Base-by-base conservation (phyloP, 768 basidiomycete genomes). In the Russula foetens region DNA sequence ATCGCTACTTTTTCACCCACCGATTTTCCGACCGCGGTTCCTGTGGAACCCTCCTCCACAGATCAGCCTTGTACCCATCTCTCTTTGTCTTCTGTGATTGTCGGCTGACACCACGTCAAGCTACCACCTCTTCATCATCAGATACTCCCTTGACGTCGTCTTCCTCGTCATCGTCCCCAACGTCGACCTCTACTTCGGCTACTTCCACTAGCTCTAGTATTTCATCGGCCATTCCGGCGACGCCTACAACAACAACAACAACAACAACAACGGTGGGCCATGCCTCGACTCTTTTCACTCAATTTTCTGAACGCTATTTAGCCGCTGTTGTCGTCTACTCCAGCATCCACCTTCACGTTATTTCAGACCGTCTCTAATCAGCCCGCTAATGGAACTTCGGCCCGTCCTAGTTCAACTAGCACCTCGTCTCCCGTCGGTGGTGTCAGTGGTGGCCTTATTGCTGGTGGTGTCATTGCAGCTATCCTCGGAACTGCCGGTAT, bases 381-480 rank as follows among this genome's bases (percentile, higher is more conserved):
- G 29, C 43, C 55, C 6, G 43, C 44, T 8, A 44, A 4, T 41
- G 58, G 35, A 29, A 53, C 67, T 24, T 54, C 65, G 4, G 52
- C 26, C 8, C 21, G 28, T 8, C 45, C 58, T 3, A 64, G 49
- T 35, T 38, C 64, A 19, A 65, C 49, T 1, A 21, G 6, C 14
- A 23, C 63, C 12, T 24, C 56, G 28, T 9, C 58, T 29, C 38
- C 66, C 1, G 48, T 58, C 4, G 31, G 59, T 43, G 63, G 66
- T 17, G 33, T 46, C 50, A 46, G 24, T 48, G 65, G 64, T 9
- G 69, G 70, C 26, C 64, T 69, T n/a, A 64, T 75, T 19, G 62
- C 71, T 11, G 75, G 75, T 24, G 73, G 74, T 43, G 69, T 73
- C 26, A 65, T 71, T n/a, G 76, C 71, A 2, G 71, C 69, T 29